Evolutionary conservation across 108 stramenopile species (phyloP).

Genomic region (Chaetoceros muelleri): DNA sequence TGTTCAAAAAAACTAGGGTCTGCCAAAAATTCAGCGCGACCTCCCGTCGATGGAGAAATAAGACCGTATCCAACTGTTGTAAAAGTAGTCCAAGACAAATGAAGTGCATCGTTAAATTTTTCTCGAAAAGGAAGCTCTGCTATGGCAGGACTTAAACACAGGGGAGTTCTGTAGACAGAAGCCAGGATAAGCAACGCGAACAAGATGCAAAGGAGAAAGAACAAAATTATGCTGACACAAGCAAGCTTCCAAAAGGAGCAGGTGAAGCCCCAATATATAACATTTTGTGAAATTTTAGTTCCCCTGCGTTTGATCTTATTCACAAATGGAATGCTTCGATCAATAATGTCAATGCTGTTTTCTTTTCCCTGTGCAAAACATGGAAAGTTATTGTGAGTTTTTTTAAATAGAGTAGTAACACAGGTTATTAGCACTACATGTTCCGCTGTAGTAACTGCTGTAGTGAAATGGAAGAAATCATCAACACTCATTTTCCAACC

Average conservation of each 20-base stretch:
- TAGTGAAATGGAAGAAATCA: too few relatives aligned
- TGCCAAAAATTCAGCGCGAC: neutral
- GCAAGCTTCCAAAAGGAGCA: neutral
- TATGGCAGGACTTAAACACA: neutral
- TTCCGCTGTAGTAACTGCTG: too few relatives aligned
- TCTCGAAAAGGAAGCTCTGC: neutral
- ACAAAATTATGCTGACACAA: neutral
- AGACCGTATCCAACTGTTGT: slow-evolving; percentile 12
- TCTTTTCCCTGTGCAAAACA: neutral
- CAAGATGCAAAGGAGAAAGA: neutral
- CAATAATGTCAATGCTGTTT: neutral
- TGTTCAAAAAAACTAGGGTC: neutral
- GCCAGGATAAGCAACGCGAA: neutral
- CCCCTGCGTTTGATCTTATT: too few relatives aligned
- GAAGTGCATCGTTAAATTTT: slow-evolving; percentile 27
- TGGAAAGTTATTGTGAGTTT: too few relatives aligned
- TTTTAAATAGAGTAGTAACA: too few relatives aligned
- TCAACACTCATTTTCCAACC: too few relatives aligned
- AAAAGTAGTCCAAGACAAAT: slow-evolving; percentile 37
- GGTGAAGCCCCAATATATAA: neutral
- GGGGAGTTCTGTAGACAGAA: neutral
- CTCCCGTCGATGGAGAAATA: neutral
- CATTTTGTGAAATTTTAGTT: neutral
- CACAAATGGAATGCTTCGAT: neutral
- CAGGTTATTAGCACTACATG: too few relatives aligned